A percentile compares a stretch with the other conserved stretches of the same genome.
phyloP scores from a whole-genome alignment of 306 rosid species.

The Malus asiatica region DNA sequence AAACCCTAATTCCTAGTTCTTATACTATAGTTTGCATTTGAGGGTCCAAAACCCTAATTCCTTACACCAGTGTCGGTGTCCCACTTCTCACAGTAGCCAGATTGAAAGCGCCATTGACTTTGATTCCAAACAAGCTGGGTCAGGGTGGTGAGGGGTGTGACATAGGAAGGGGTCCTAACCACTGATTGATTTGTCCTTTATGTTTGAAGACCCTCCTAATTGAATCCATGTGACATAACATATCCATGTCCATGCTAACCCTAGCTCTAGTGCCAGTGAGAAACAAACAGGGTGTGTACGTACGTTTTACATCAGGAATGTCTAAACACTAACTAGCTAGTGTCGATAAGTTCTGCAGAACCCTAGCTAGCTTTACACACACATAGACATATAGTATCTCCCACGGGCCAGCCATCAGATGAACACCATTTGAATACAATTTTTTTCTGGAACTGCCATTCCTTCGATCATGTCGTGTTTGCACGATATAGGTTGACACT shows the following conservation, averaged over 20 bases:
- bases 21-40: neutral
- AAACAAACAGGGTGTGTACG: slow-evolving; percentile 6
- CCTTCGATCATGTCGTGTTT: neutral
- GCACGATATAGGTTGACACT: neutral
- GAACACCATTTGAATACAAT: neutral
- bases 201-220: slow-evolving; percentile 27
- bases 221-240: slow-evolving; percentile 30
- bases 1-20: slow-evolving; percentile 28
- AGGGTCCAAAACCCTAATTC: slow-evolving; percentile 34
- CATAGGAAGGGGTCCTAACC: slow-evolving; percentile 23
- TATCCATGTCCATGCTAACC: slow-evolving; percentile 8
- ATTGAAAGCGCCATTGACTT: slow-evolving; percentile 25
- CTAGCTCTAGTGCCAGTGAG: neutral
- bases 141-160: neutral
- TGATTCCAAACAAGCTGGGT: slow-evolving; percentile 27
- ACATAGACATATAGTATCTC: neutral
- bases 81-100: slow-evolving; percentile 20
- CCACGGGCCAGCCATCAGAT: neutral
- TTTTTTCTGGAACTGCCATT: neutral
- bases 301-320: too few species aligned
- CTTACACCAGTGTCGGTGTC: slow-evolving; percentile 17
- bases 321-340: neutral
- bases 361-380: neutral
- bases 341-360: neutral
- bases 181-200: slow-evolving; percentile 40